Percentiles rank a stretch among this genome's conserved stretches.
phyloP scores from a whole-genome alignment of 108 stramenopile genomes.

The Fistulifera solaris region DNA sequence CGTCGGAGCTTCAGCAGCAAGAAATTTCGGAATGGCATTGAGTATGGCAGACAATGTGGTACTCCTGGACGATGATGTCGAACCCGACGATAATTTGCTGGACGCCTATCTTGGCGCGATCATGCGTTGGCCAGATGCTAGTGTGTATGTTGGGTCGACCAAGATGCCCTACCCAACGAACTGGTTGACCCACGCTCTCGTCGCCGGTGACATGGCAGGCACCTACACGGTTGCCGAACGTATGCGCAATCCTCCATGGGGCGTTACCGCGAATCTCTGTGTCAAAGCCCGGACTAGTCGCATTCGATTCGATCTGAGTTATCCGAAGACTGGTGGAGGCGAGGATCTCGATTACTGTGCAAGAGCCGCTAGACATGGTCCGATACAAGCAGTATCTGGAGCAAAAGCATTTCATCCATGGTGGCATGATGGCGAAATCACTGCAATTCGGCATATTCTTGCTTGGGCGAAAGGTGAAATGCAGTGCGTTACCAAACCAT shows the following conservation, averaged over 20 bases:
- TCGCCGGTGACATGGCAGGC: slow-evolving; percentile 6
- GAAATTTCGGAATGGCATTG: slow-evolving; percentile 29
- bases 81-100: slow-evolving; percentile 25
- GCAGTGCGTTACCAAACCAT: no score
- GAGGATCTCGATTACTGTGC: slow-evolving; percentile 44
- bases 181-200: slow-evolving; percentile 35
- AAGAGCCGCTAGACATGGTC: no score
- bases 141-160: slow-evolving; percentile 31
- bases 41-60: slow-evolving; percentile 38
- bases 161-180: slow-evolving; percentile 50
- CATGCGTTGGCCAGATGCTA: slow-evolving; percentile 33
- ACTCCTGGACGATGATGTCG: slow-evolving; percentile 35
- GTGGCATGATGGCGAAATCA: no score
- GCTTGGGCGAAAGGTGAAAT: no score
- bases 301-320: slow-evolving; percentile 30
- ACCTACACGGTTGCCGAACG: slow-evolving; percentile 7
- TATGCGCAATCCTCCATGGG: slow-evolving; percentile 33
- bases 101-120: slow-evolving; percentile 28
- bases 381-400: no score
- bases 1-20: slow-evolving; percentile 32
- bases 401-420: no score
- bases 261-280: slow-evolving; percentile 52
- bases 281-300: slow-evolving; percentile 18
- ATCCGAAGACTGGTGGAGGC: slow-evolving; percentile 55
- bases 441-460: no score